phyloP scores from a whole-genome alignment of 176 grass and related monocot genomes.

The Carex littledalei region DNA sequence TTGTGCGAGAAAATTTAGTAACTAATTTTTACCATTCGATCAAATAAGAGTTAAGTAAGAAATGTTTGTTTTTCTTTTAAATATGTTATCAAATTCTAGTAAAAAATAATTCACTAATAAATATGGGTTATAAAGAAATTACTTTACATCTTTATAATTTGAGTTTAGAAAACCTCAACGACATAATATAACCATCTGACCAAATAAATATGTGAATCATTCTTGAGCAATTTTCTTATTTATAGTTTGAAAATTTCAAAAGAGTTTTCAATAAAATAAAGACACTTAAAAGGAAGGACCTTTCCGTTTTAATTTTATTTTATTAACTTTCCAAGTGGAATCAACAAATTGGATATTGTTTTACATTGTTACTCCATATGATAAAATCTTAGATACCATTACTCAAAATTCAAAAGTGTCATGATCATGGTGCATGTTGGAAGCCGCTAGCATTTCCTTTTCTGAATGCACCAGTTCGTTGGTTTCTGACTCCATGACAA shows the following conservation, averaged over 20 bases:
- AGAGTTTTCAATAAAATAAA: neutral
- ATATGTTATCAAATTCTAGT: too few relatives aligned
- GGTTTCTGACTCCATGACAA: neutral
- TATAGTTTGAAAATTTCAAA: neutral
- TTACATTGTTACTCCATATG: neutral
- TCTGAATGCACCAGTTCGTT: conserved; percentile 15
- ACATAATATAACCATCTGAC: too few relatives aligned
- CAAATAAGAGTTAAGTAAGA: too few relatives aligned
- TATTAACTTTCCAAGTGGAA: neutral
- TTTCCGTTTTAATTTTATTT: neutral
- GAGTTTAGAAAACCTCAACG: too few relatives aligned
- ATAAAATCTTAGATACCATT: too few relatives aligned
- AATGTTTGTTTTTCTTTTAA: too few relatives aligned
- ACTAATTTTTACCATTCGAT: too few relatives aligned
- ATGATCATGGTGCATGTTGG: neutral
- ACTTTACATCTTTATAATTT: too few relatives aligned
- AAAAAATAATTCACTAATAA: too few relatives aligned
- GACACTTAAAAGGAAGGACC: neutral
- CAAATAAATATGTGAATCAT: neutral
- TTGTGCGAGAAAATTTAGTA: too few relatives aligned
- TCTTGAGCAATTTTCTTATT: neutral
- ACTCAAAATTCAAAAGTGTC: neutral
- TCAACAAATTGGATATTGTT: neutral
- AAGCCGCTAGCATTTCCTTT: conserved; percentile 12
- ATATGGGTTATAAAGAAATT: too few relatives aligned